phyloP scores from a whole-genome alignment of 2,329 filamentous ascomycete species.

The Colletotrichum cereale region DNA sequence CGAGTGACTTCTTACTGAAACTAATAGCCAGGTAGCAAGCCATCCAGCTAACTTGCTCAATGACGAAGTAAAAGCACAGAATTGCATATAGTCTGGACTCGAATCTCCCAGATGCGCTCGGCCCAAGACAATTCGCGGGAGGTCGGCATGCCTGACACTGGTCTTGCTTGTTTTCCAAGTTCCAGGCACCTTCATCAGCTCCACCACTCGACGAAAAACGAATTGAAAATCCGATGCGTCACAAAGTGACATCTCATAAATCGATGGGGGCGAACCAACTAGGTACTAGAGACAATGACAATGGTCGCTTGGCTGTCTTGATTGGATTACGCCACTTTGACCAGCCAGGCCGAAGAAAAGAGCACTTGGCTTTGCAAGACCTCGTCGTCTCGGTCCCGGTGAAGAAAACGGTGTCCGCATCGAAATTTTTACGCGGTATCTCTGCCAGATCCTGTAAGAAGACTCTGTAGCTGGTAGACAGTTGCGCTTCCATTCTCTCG shows the following conservation, averaged over 20 bases:
- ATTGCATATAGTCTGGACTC: neutral
- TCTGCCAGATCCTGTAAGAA: neutral
- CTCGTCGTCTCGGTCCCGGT: neutral
- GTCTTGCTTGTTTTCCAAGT: neutral
- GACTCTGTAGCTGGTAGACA: neutral
- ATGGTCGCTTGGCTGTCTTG: neutral
- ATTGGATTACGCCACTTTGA: neutral
- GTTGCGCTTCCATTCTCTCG: neutral
- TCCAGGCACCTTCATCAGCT: neutral
- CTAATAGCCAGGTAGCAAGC: too few species aligned
- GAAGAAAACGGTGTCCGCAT: neutral
- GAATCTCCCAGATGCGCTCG: neutral
- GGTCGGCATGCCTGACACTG: neutral
- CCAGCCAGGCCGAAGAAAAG: neutral
- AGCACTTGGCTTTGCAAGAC: neutral
- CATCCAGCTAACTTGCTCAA: too few species aligned
- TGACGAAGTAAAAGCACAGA: too few species aligned
- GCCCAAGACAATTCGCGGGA: neutral
- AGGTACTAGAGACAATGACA: neutral
- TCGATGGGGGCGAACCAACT: neutral
- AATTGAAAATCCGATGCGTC: neutral
- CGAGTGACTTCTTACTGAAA: neutral
- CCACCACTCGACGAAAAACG: neutral
- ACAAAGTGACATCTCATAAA: neutral
- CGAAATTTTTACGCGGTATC: neutral